A percentile compares a stretch with the other conserved stretches of the same genome.
These are phyloP conservation scores for Penicillium sp. DNA, from an alignment of 2,329 filamentous ascomycete genomes.

Conservation along the genomic window DNA sequence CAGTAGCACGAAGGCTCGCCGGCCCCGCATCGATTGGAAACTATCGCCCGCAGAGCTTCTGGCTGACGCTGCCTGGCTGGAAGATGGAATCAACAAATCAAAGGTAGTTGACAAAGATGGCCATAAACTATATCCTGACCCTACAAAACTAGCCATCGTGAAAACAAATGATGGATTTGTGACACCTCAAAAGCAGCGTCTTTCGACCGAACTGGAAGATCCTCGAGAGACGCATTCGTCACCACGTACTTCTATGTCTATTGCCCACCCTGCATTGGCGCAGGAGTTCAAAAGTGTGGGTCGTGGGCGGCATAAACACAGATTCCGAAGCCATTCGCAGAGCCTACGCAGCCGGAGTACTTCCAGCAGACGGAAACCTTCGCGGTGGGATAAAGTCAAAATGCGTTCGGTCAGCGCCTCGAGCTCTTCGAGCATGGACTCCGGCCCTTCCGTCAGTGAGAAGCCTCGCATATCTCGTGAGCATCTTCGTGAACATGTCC, in stretches of 20 bases:
- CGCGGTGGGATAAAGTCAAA: constrained; percentile 55
- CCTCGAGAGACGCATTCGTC: constrained; percentile 22
- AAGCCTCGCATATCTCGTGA: constrained; percentile 10
- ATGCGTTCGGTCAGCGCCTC: constrained; percentile 55
- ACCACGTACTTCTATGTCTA: constrained; percentile 40
- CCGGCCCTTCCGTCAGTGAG: constrained; percentile 11
- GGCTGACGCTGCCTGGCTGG: constrained; percentile 87
- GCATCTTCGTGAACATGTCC: constrained; percentile 4
- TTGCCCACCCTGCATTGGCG: constrained; percentile 34
- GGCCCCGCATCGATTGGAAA: constrained; percentile 80
- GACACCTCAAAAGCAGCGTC: constrained; percentile 17
- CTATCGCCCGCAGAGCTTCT: constrained; percentile 81
- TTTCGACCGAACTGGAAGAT: constrained; percentile 21
- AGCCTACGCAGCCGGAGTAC: constrained; percentile 55
- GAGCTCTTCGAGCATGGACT: constrained; percentile 55
- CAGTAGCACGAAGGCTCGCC: constrained; percentile 59
- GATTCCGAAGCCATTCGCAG: constrained; percentile 58
- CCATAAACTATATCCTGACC: constrained; percentile 60
- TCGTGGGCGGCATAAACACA: constrained; percentile 61
- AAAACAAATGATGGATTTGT: constrained; percentile 12
- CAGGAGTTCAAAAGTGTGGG: constrained; percentile 50
- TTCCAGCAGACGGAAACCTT: constrained; percentile 50
- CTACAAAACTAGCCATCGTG: constrained; percentile 23
- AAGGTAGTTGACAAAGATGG: constrained; percentile 79
- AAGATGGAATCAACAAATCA: constrained; percentile 75